A percentile compares a stretch with the other conserved stretches of the same genome.
Conservation (phyloP, 2,329 filamentous ascomycete species). For the Aspergillus candidus region DNA sequence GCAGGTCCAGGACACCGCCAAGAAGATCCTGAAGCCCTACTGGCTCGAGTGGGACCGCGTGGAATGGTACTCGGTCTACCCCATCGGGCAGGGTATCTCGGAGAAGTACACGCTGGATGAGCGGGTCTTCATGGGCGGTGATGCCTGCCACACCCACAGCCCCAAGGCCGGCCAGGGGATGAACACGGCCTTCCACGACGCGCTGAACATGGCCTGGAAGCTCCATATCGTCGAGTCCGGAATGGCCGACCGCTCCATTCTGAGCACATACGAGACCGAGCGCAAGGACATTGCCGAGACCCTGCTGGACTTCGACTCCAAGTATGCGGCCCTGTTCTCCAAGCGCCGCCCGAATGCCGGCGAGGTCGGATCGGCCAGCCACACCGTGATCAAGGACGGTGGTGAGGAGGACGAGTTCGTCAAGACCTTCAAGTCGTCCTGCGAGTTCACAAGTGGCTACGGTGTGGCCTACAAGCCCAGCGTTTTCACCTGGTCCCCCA, state of each 20-base stretch:
- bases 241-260: constrained; percentile 66
- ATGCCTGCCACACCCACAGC: constrained; percentile 59
- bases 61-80: constrained; percentile 62
- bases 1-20: constrained; percentile 53
- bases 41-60: constrained; percentile 58
- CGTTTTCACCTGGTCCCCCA: constrained; percentile 71
- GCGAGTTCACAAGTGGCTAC: constrained; percentile 89
- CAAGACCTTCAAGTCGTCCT: constrained; percentile 82
- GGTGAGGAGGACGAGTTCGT: constrained; percentile 65
- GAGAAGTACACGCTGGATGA: constrained; percentile 59
- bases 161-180: constrained; percentile 61
- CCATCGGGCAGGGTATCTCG: constrained; percentile 60
- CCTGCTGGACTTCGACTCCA: constrained; percentile 78
- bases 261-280: constrained; percentile 82
- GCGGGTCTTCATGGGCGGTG: constrained; percentile 60
- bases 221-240: constrained; percentile 83
- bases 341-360: constrained; percentile 65
- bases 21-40: constrained; percentile 56
- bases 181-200: constrained; percentile 57
- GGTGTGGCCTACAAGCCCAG: constrained; percentile 82
- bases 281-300: constrained; percentile 78
- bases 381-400: constrained; percentile 21
- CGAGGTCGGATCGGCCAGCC: constrained; percentile 63
- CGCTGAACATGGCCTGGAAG: constrained; percentile 92
- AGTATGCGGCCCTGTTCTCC: constrained; percentile 86